Conservation (phyloP, 164 flowering plant genomes). For the Liriodendron chinense region DNA sequence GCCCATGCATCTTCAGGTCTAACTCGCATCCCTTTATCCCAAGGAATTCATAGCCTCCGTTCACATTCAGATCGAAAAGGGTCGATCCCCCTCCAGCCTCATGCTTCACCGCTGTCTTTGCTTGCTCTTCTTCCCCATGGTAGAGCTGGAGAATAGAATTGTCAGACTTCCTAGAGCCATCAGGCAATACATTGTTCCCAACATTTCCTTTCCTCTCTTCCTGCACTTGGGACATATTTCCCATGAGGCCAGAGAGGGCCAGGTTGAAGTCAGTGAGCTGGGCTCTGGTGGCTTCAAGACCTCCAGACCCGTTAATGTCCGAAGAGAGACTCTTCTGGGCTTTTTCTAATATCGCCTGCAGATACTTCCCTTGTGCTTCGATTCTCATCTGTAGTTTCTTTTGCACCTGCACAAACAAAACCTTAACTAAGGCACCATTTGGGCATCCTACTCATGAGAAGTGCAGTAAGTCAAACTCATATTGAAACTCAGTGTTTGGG, state of each 20-base stretch:
- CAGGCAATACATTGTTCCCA: conserved; percentile 10
- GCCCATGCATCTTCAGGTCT: conserved; percentile 23
- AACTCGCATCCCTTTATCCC: conserved; percentile 14
- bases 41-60: conserved; percentile 41
- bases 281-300: conserved; percentile 41
- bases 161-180: conserved; percentile 8
- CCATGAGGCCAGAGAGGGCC: conserved; percentile 52
- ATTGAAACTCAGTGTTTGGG: too few relatives aligned
- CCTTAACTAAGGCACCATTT: not conserved
- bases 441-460: too few relatives aligned
- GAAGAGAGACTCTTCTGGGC: conserved; percentile 60
- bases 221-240: conserved; percentile 29
- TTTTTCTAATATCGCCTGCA: conserved; percentile 72
- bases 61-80: conserved; percentile 48
- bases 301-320: conserved; percentile 26
- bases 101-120: conserved; percentile 28
- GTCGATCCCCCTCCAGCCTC: conserved; percentile 31
- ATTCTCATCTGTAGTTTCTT: conserved; percentile 81
- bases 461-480: too few relatives aligned
- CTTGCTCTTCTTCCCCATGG: conserved; percentile 16
- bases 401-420: conserved; percentile 51
- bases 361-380: conserved; percentile 88
- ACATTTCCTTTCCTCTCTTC: conserved; percentile 21
- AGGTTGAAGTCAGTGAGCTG: conserved; percentile 57
- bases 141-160: conserved; percentile 27